Percentiles rank a stretch among this genome's conserved stretches.
These are phyloP conservation scores for Dissophora ornata DNA, from an alignment of 192 early-diverging fungal genomes.

Conservation along the genomic window DNA sequence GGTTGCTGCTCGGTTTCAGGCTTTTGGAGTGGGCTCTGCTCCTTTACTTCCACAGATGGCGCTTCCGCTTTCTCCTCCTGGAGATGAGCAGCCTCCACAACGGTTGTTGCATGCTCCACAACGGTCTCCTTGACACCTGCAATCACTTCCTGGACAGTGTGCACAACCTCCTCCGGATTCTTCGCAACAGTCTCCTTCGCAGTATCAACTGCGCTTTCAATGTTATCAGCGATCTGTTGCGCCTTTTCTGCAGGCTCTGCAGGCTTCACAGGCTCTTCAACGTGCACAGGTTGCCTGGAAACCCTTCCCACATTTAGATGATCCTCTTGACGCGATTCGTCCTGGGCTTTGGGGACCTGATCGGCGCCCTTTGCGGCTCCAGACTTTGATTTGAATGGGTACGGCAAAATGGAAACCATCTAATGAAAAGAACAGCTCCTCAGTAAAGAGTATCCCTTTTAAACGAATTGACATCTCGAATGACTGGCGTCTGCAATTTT, in stretches of 20 bases:
- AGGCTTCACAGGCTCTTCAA: not conserved
- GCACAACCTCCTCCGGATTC: not conserved
- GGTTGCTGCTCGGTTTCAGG: not conserved
- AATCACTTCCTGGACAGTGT: constrained; percentile 2
- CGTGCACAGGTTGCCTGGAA: constrained; percentile 29
- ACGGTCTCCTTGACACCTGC: constrained; percentile 7
- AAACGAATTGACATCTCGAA: too few species aligned
- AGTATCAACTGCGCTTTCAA: constrained; percentile 1
- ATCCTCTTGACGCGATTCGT: not conserved
- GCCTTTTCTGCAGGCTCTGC: not conserved
- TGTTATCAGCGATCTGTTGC: not conserved
- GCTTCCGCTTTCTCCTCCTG: not conserved
- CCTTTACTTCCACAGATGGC: not conserved
- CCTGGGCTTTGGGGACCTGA: not conserved
- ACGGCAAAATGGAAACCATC: constrained; percentile 39
- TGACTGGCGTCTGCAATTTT: not conserved
- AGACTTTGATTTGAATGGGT: constrained; percentile 37
- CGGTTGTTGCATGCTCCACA: not conserved
- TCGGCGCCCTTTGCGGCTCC: not conserved
- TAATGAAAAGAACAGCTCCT: not conserved
- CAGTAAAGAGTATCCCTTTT: not conserved
- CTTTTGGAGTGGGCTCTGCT: not conserved
- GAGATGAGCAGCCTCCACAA: constrained; percentile 8
- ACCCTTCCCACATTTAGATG: constrained; percentile 2
- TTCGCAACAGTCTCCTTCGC: constrained; percentile 2